Evolutionary conservation across 2,329 filamentous ascomycete genomes (phyloP), one percentile per base, ranked within the genome.

Genomic region (Aspergillus ibericus): DNA sequence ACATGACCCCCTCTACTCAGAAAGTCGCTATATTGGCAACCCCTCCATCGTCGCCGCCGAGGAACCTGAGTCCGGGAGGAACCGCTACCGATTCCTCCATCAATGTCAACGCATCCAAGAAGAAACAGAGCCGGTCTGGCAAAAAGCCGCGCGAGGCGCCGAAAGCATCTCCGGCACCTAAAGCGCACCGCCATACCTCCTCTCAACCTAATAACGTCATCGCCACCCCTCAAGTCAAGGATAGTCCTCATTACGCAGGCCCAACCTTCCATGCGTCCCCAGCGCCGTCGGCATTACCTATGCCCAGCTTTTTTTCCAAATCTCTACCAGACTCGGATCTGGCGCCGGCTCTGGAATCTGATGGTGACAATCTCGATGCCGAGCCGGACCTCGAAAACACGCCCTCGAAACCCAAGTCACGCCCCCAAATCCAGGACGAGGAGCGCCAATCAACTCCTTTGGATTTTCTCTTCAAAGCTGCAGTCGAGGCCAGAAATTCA

Each of bases 261-360:
- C 90, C 93, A 34, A 96, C 92, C 5, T 99, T 98, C 74, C 93
- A 97, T 75, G 91, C 92, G 40, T 98, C 95, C 8, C 95, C 95
- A 18, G 93, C 93, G 1, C 90, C 95, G 0, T 96, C 92, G 8
- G 88, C 92, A 22, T 81, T 99, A 32, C 95, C 95, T 0, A 89
- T 97, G 59, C 95, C 95, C 10, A 96, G 89, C 70, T 96, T 97
- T 74, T 85, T 90, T 61, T 88, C 89, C 27, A 93, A 89, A 68
- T 87, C 91, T 0, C 82, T 90, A 12, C 87, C 88, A 3, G 88
- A 89, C 58, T 88, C 87, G 3, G 61, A 81, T 72, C 61, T 69
- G 34, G 62, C 70, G 16, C 63, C 72, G 4, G 62, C 66, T 5
- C 50, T 72, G 5, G 76, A 75, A 29, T 77, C 78, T 20, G 77